Percentiles rank a stretch among this genome's conserved stretches.
phyloP scores from a whole-genome alignment of 1,284 basidiomycete genomes.

The Ganoderma leucocontextum region DNA sequence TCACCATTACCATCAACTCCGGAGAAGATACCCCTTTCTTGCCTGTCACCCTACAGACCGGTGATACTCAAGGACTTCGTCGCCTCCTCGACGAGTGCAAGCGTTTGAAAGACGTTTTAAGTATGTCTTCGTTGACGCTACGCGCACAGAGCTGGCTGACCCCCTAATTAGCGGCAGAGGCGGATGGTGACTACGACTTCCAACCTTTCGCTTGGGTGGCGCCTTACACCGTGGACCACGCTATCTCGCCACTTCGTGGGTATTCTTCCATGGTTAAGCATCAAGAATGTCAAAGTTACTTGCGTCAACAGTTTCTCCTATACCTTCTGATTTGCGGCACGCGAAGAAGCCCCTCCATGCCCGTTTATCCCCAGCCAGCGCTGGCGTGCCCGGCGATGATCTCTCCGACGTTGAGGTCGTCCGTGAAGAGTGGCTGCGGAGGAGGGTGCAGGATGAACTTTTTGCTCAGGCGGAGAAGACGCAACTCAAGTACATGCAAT shows the following conservation, averaged over 20 bases:
- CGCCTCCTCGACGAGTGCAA: constrained; percentile 57
- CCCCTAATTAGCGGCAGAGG: constrained; percentile 14
- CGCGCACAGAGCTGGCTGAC: not conserved
- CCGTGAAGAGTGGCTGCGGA: constrained; percentile 67
- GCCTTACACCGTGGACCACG: constrained; percentile 28
- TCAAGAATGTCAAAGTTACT: not conserved
- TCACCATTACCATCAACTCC: constrained; percentile 57
- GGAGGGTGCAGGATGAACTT: constrained; percentile 26
- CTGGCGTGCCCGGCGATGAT: constrained; percentile 71
- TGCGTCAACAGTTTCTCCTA: constrained; percentile 41
- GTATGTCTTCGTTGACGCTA: constrained; percentile 35
- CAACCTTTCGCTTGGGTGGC: constrained; percentile 46
- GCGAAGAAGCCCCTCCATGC: constrained; percentile 53
- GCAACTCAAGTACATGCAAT: constrained; percentile 34
- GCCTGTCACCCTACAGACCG: constrained; percentile 53
- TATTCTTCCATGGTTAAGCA: not conserved
- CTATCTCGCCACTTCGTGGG: constrained; percentile 28
- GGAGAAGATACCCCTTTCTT: constrained; percentile 42
- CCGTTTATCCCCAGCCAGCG: constrained; percentile 64
- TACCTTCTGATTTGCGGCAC: constrained; percentile 62
- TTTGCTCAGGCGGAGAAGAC: constrained; percentile 24
- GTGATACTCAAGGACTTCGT: constrained; percentile 54
- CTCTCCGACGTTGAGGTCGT: constrained; percentile 61
- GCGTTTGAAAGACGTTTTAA: constrained; percentile 52
- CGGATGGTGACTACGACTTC: constrained; percentile 26